These are phyloP conservation scores for Pholiota adiposa DNA, from an alignment of 1,284 basidiomycete genomes.

Conservation along the genomic window DNA sequence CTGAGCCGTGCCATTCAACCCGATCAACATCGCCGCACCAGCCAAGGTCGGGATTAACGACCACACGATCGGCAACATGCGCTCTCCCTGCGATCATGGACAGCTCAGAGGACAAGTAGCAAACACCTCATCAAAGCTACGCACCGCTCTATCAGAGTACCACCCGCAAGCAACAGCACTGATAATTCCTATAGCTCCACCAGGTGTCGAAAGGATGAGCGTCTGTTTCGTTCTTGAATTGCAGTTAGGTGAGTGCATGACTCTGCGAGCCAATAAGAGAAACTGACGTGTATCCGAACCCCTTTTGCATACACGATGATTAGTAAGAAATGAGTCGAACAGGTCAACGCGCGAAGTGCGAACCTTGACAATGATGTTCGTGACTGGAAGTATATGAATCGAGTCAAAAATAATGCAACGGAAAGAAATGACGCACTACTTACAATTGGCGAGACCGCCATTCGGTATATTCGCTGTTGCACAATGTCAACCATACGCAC, in stretches of 20 bases:
- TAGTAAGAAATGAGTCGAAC: background rate
- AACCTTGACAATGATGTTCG: background rate
- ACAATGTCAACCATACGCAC: background rate
- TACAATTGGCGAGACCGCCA: constrained; percentile 64
- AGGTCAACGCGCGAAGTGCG: background rate
- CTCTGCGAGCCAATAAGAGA: background rate
- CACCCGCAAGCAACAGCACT: constrained; percentile 45
- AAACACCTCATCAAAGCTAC: background rate
- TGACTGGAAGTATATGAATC: background rate
- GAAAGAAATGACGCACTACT: constrained; percentile 22
- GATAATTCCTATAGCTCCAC: constrained; percentile 49
- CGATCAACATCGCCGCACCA: background rate
- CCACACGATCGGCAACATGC: background rate
- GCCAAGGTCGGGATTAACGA: background rate
- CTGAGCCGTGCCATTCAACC: background rate
- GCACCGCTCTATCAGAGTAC: background rate
- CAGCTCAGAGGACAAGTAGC: background rate
- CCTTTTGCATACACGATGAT: background rate
- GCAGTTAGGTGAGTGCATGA: background rate
- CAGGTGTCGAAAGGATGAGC: constrained; percentile 61
- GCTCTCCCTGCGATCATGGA: background rate
- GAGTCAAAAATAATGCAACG: background rate
- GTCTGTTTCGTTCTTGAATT: constrained; percentile 55
- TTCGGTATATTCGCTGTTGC: constrained; percentile 62
- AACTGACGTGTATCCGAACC: background rate